Evolutionary conservation across 805 yeast genomes (phyloP), one percentile per base, ranked within the genome.

Genomic region (Cyberlindnera galapagoensis): DNA sequence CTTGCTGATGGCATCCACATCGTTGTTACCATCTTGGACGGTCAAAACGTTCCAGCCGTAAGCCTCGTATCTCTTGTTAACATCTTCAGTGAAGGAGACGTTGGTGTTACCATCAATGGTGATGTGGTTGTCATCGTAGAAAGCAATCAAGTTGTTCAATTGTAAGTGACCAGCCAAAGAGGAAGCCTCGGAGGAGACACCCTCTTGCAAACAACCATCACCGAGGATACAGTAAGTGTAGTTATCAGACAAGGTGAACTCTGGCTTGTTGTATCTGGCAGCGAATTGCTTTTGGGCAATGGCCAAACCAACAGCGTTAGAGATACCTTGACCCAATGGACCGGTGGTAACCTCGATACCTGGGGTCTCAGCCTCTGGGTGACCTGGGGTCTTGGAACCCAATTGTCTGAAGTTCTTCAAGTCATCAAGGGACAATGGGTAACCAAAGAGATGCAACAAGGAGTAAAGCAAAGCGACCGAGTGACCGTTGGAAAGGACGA

Each of bases 271-370:
- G 76, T 79, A 90, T 47, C 80, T 79, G 46, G 96, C 95, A 50
- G 94, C 95, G 40, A 84, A 66, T 64, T 86, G 88, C 47, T 79
- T 76, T 67, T 86, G 94, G 40, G 96, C 98, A 54, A 90, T 74
- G 36, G 98, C 97, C 47, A 90, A 59, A 69, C 98, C 98, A 52
- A 90, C 94, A 35, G 97, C 97, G 60, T 86, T 88, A 52, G 81
- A 71, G 52, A 90, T 74, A 80, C 98, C 98, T 69, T 90, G 98
- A 60, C 98, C 98, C 54, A 90, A 76, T 37, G 98, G 97, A 62
- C 98, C 98, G 42, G 97, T 90, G 61, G 97, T 87, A 54, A 88
- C 95, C 62, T 90, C 98, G 39, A 87, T 76, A 60, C 97, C 97
- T 33, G 92, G 87, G 40, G 82, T 72, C 56, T 83, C 94, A 41